Evolutionary conservation across 345 rosid genomes (phyloP), one percentile per base, ranked within the genome.

Genomic region (Hibiscus tridactylites): DNA sequence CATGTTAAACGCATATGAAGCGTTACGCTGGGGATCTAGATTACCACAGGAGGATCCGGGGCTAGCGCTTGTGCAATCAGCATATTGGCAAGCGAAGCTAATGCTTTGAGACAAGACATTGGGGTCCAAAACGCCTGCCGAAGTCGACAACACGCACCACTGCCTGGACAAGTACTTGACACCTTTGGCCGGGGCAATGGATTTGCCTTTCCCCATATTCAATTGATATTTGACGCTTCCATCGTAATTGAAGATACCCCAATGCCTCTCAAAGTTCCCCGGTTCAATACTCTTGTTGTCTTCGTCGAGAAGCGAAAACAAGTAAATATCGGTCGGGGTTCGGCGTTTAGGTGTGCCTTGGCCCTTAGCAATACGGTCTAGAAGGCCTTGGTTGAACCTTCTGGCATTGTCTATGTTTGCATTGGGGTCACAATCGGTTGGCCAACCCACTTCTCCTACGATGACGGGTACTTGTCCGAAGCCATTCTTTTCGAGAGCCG

Each of bases 361-460:
- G 50, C 93, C 84, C 56, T 69, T 74, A n/a, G 60, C 0, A 39
- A 96, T 89, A 0, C 0, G 95, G 37, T 81, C 70, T 61, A 96
- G 0, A 8, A 96, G 83, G 10, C 96, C 98, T 66, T 96, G 99
- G 70, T 91, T 91, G 81, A 96, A 96, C 26, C 91, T 77, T 13
- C 76, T 86, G 16, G 97, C 98, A 71, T 83, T 31, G n/a, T 63
- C 76, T 0, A 78, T 7, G 35, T 83, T 92, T 3, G 98, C 99
- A 58, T 82, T 81, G 0, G 61, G 74, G 65, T 87, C 90, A 10
- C 99, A 94, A 57, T 96, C 99, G 1, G 97, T 87, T 4, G 69
- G 99, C 99, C 99, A 96, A 0, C 99, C 99, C 0, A 96, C 95
- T 79, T 96, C 99, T 1, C 99, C 99, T 28, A 92, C 72, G 56